Evolutionary conservation across 1,139 yeast species (phyloP).

Genomic region (Chernovozyma aurita): DNA sequence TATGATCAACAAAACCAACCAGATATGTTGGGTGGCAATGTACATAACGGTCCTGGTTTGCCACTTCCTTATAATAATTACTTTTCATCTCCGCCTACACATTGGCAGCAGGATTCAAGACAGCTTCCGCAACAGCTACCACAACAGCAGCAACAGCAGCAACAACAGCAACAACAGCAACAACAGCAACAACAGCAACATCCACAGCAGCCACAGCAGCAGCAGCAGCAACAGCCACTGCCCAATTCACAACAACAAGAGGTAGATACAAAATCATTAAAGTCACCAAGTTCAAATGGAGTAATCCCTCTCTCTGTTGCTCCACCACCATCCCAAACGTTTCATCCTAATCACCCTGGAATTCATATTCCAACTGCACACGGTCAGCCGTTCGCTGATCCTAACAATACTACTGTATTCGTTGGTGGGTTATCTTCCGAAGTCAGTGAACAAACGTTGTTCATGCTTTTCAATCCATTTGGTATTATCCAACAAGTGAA

Average conservation of each 20-base stretch:
- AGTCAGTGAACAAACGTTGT: constrained; percentile 71
- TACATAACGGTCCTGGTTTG: not conserved
- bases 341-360: not conserved
- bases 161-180: constrained; percentile 4
- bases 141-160: constrained; percentile 7
- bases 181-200: not conserved
- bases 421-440: constrained; percentile 83
- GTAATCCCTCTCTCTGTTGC: not conserved
- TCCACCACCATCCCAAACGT: not conserved
- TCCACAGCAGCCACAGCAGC: constrained; percentile 6
- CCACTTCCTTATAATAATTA: constrained; percentile 2
- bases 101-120: not conserved
- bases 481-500: constrained; percentile 83
- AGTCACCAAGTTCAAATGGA: constrained; percentile 1
- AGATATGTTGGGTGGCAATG: not conserved
- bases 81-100: constrained; percentile 1
- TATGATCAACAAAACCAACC: not conserved
- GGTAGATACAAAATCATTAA: not conserved
- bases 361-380: not conserved
- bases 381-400: constrained; percentile 48
- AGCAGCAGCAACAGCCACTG: not conserved
- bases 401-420: constrained; percentile 88
- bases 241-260: not conserved
- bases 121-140: constrained; percentile 4
- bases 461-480: constrained; percentile 73